Percentiles rank a stretch among this genome's conserved stretches.
These are phyloP conservation scores for Cryomyces minteri DNA, from an alignment of 495 filamentous ascomycete genomes.

Conservation along the genomic window DNA sequence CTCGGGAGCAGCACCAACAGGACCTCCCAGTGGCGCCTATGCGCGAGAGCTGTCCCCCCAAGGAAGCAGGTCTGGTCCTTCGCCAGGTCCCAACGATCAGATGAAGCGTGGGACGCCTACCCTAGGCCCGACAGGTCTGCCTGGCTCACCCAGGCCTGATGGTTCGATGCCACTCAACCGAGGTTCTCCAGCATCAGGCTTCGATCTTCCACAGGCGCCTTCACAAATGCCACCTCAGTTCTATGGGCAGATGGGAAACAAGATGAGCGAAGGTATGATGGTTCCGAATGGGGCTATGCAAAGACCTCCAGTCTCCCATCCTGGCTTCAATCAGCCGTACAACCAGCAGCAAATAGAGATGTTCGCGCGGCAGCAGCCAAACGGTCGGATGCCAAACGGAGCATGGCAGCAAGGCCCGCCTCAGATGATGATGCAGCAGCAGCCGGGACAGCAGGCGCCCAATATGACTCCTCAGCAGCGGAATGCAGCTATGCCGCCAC, in stretches of 20 bases:
- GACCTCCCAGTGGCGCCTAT: conserved; percentile 27
- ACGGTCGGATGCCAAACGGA: conserved; percentile 29
- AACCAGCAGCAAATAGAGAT: conserved; percentile 31
- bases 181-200: conserved; percentile 66
- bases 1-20: conserved; percentile 38
- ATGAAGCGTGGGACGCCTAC: conserved; percentile 85
- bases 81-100: conserved; percentile 75
- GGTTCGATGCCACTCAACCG: conserved; percentile 53
- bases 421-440: conserved; percentile 34
- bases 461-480: conserved; percentile 61
- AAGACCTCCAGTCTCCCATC: conserved; percentile 74
- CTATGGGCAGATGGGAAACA: conserved; percentile 30
- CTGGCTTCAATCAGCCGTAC: conserved; percentile 47
- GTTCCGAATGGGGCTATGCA: conserved; percentile 47
- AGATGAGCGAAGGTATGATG: conserved; percentile 32
- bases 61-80: conserved; percentile 62
- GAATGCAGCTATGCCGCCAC: conserved; percentile 58
- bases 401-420: conserved; percentile 17
- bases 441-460: conserved; percentile 34
- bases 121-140: conserved; percentile 52
- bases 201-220: conserved; percentile 48
- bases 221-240: conserved; percentile 22
- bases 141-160: conserved; percentile 68
- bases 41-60: conserved; percentile 61
- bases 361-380: conserved; percentile 20